Evolutionary conservation across 2,329 filamentous ascomycete species (phyloP), one percentile per base, ranked within the genome.

Genomic region (Lachnellula willkommii): DNA sequence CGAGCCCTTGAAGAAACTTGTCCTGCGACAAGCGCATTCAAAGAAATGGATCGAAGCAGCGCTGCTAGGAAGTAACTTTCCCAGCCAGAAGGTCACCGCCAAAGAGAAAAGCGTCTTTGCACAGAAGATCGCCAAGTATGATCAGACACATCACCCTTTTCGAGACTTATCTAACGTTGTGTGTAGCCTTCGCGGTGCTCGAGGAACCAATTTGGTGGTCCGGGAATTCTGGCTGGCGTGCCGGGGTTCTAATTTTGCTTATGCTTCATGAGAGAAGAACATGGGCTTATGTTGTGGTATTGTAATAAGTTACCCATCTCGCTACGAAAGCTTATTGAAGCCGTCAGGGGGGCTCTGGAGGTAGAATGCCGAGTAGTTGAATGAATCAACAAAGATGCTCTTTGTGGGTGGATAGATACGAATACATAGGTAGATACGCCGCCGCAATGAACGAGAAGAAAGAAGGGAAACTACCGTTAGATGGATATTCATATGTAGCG

Each of bases 201-300:
- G 80, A 60, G 73, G 77, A 50, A 89, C 87, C 3, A 88, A 85
- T 60, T 79, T 84, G 53, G 76, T 88, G 1, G 81, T 89, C 3
- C 79, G 82, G 56, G 85, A 89, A 32, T 90, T 90, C 66, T 91
- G 86, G 84, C 72, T 89, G n/a, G 76, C 79, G 2, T 85, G 84
- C 59, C 76, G 87, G 47, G 77, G 77, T 4, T 77, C 78, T 0
- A 82, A 75, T 63, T 86, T 84, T 69, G 75, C 81, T 8, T 86
- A 85, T 70, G 78, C 75, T 49, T 84, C 82, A 46, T 84, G 47
- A 61, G 20, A 54, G 35, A 22, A 11, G n/a, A 52, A n/a, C 12
- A 15, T 47, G 22, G 45, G 12, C 7, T 47, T 17, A 17, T 28
- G 14, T 17, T 45, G 20, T 24, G 42, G 42, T 12, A 45, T 20